Evolutionary conservation across 148 eudicot genomes (phyloP).

Genomic region (Chenopodium berlandieri): DNA sequence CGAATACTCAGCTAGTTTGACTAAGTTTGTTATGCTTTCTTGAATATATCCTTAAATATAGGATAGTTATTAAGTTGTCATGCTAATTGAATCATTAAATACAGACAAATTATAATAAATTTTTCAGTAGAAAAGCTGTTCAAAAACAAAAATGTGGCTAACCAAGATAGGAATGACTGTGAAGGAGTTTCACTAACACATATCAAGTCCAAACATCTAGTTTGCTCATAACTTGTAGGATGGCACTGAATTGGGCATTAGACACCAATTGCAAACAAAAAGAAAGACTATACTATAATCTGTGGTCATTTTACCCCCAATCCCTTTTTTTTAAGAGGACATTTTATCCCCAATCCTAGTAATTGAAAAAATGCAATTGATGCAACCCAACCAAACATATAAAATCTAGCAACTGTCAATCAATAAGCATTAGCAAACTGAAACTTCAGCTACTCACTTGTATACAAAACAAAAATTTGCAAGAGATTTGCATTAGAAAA

Average conservation of each 20-base stretch:
- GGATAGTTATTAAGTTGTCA: too few relatives aligned
- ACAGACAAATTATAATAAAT: not conserved
- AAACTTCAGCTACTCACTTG: not conserved
- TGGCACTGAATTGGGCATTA: too few relatives aligned
- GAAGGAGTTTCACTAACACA: too few relatives aligned
- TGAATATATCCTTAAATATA: too few relatives aligned
- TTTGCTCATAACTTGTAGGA: too few relatives aligned
- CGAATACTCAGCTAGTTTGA: too few relatives aligned
- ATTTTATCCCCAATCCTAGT: not conserved
- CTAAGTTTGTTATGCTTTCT: too few relatives aligned
- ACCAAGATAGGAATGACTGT: not conserved
- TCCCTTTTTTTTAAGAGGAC: too few relatives aligned
- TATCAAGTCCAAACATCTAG: too few relatives aligned
- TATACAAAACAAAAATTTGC: not conserved
- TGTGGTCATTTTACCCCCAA: not conserved
- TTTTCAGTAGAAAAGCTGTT: not conserved
- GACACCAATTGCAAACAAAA: not conserved
- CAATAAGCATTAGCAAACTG: not conserved
- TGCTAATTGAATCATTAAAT: too few relatives aligned
- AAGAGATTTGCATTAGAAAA: not conserved
- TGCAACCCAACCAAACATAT: not conserved
- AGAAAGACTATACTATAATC: not conserved
- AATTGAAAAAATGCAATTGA: not conserved
- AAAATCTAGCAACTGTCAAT: too few relatives aligned
- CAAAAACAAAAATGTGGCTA: not conserved